phyloP scores from a whole-genome alignment of 1,139 yeast genomes.

The Blastobotrys raffinosifermentans region DNA sequence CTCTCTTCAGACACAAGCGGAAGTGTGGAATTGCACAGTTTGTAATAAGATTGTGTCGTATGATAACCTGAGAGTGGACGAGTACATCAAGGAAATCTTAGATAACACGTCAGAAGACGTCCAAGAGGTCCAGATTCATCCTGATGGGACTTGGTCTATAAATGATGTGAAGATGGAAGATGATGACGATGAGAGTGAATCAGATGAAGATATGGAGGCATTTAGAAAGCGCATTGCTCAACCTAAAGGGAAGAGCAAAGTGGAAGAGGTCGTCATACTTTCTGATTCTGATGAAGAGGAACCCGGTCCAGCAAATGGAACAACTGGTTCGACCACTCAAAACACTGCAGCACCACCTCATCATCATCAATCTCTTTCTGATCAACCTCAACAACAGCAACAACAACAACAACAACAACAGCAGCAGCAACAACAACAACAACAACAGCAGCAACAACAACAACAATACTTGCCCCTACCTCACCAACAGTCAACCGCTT shows the following conservation, averaged over 20 bases:
- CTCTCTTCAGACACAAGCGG: constrained; percentile 37
- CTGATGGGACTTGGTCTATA: constrained; percentile 36
- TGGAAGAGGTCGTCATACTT: constrained; percentile 7
- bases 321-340: no score
- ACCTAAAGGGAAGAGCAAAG: constrained; percentile 4
- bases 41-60: constrained; percentile 33
- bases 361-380: no score
- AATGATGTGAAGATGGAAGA: constrained; percentile 15
- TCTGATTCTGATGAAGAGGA: constrained; percentile 11
- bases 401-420: not conserved
- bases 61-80: constrained; percentile 35
- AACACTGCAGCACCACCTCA: no score
- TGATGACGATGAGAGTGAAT: constrained; percentile 14
- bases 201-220: constrained; percentile 10
- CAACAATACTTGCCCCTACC: not conserved
- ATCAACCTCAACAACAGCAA: not conserved
- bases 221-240: constrained; percentile 9
- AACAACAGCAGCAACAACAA: constrained; percentile 1
- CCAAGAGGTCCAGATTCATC: constrained; percentile 32
- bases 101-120: constrained; percentile 23
- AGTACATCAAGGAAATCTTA: constrained; percentile 33
- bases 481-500: not conserved
- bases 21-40: constrained; percentile 41
- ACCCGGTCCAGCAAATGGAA: not conserved
- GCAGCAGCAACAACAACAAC: no score